These are phyloP conservation scores for Aspergillus costaricaensis DNA, from an alignment of 2,329 filamentous ascomycete genomes.

Conservation along the genomic window DNA sequence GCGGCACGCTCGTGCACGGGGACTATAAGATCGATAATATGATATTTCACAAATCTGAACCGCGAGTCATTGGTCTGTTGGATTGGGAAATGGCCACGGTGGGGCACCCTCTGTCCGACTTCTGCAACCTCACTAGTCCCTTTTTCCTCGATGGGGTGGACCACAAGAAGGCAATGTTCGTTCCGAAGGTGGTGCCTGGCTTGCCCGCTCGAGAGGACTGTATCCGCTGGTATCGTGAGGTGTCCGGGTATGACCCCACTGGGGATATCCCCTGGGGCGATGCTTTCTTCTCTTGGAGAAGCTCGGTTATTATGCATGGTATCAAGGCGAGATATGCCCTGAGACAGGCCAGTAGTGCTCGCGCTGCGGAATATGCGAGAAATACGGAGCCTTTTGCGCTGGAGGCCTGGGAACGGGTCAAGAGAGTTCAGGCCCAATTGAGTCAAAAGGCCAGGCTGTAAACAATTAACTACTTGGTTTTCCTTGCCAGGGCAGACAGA, in stretches of 20 bases:
- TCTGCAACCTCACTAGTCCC: conserved; percentile 70
- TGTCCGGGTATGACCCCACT: conserved; percentile 70
- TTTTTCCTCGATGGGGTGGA: conserved; percentile 40
- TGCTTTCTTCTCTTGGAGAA: conserved; percentile 63
- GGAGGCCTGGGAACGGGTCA: conserved; percentile 74
- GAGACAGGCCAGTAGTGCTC: conserved; percentile 84
- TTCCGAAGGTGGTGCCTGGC: conserved; percentile 65
- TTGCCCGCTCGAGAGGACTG: conserved; percentile 63
- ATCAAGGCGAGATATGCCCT: conserved; percentile 85
- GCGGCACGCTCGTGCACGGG: conserved; percentile 80
- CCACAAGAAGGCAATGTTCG: conserved; percentile 54
- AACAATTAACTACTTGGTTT: conserved; percentile 5
- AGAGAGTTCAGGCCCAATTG: conserved; percentile 47
- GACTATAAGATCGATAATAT: conserved; percentile 96
- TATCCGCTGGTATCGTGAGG: conserved; percentile 66
- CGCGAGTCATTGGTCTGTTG: conserved; percentile 85
- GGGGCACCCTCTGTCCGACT: conserved; percentile 90
- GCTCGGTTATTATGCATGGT: conserved; percentile 73
- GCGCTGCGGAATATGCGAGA: conserved; percentile 71
- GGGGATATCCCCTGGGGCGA: conserved; percentile 63
- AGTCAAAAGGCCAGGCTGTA: conserved; percentile 49
- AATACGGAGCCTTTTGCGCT: conserved; percentile 72
- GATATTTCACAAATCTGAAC: conserved; percentile 85
- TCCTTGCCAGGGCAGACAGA: neutral
- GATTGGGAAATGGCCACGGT: conserved; percentile 99